These are phyloP conservation scores for Didymella segeticola DNA, from an alignment of 2,329 filamentous ascomycete species.

Conservation along the genomic window DNA sequence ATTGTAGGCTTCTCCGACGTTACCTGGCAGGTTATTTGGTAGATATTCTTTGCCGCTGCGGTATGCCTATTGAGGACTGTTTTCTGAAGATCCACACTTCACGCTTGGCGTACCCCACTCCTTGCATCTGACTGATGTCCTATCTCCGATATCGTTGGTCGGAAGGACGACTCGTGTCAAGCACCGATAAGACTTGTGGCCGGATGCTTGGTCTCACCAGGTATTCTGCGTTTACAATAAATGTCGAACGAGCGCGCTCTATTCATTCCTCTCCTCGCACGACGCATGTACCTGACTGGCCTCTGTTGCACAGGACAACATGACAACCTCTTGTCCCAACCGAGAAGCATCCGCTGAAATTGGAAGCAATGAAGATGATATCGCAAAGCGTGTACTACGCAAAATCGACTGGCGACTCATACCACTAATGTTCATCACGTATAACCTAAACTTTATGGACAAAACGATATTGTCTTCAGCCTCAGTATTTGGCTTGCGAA, in stretches of 20 bases:
- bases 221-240: background rate
- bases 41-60: background rate
- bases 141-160: conserved; percentile 21
- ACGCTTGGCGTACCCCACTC: conserved; percentile 9
- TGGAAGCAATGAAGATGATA: conserved; percentile 7
- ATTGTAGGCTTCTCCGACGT: conserved; percentile 39
- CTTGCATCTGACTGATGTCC: background rate
- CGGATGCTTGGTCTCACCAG: conserved; percentile 12
- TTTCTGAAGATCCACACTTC: conserved; percentile 1
- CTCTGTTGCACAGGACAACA: background rate
- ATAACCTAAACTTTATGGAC: conserved; percentile 68
- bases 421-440: conserved; percentile 64
- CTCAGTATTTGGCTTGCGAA: conserved; percentile 60
- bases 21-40: conserved; percentile 43
- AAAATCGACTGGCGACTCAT: conserved; percentile 65
- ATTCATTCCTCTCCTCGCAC: background rate
- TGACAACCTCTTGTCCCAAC: background rate
- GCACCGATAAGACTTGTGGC: conserved; percentile 17
- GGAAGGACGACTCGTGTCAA: background rate
- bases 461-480: conserved; percentile 60
- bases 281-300: no score
- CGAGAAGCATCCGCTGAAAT: background rate
- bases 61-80: background rate
- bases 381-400: conserved; percentile 52
- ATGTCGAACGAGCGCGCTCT: background rate